Conservation (phyloP, 352 stramenopile species). For the Globisporangium echinulatum region DNA sequence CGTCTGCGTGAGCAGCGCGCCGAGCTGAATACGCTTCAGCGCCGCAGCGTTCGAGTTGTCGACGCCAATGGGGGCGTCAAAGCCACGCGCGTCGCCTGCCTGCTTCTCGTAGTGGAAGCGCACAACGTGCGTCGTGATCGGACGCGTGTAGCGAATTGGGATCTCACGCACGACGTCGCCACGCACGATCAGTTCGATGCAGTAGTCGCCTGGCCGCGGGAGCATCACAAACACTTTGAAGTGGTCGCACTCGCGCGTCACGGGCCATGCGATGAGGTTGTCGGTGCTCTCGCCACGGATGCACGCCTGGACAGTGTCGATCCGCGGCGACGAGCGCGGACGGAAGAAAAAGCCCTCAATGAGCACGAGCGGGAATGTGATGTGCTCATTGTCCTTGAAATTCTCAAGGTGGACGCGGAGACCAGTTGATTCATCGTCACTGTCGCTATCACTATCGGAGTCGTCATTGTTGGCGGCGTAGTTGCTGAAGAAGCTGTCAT, state of each 20-base stretch:
- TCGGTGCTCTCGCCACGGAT: background rate
- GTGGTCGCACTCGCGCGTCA: slow-evolving; percentile 29
- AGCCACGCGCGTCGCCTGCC: slow-evolving; percentile 31
- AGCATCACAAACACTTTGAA: slow-evolving; percentile 68
- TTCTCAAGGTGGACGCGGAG: slow-evolving; percentile 69
- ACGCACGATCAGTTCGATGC: slow-evolving; percentile 19
- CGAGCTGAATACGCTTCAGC: slow-evolving; percentile 36
- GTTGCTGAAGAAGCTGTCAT: too few relatives aligned
- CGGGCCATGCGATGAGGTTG: slow-evolving; percentile 33
- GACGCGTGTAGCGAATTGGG: slow-evolving; percentile 27
- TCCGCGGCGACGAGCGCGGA: slow-evolving; percentile 25
- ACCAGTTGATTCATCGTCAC: background rate
- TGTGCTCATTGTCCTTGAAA: slow-evolving; percentile 67
- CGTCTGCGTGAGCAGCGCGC: slow-evolving; percentile 49
- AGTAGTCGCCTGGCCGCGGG: slow-evolving; percentile 32
- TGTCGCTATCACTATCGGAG: too few relatives aligned
- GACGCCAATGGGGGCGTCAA: slow-evolving; percentile 41
- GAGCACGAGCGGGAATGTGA: slow-evolving; percentile 47
- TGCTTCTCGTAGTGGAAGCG: slow-evolving; percentile 67
- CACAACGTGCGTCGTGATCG: slow-evolving; percentile 26
- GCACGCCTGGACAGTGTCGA: background rate
- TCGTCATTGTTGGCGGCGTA: background rate
- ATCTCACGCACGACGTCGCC: slow-evolving; percentile 15
- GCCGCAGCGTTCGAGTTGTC: slow-evolving; percentile 54
- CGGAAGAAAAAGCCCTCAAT: slow-evolving; percentile 25